Evolutionary conservation across 2,329 filamentous ascomycete species (phyloP), one percentile per base, ranked within the genome.

Genomic region (Diplodia intermedia): DNA sequence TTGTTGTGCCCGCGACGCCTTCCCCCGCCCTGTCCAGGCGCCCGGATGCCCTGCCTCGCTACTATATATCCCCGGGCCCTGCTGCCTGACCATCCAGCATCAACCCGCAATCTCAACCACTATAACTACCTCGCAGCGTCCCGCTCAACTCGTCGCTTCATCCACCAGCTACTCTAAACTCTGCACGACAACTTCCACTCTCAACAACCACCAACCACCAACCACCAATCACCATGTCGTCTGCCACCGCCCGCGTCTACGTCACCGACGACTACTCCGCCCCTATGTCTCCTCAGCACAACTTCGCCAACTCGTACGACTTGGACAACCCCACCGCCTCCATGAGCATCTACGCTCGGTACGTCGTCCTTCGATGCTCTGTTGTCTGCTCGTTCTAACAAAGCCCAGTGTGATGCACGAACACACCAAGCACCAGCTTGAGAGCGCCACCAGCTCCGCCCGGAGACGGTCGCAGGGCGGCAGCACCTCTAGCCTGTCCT

Each of bases 371-470:
- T 20, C 12, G n/a, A 20, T 20, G 14, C 47, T 4, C 6, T n/a
- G 29, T 1, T 40, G 14, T 11, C 0, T 38, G 12, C n/a, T n/a
- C 23, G 31, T 50, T 50, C 23, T 65, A 47, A 65, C 60, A 6
- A 14, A 20, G 20, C 4, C 3, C 57, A 83, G 82, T 61, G 77
- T 83, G 63, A 84, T 84, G 82, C 82, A 83, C 69, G 79, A 83
- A 70, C 82, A 84, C 75, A 84, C 82, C 70, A 82, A 82, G 74
- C 78, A 79, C 62, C 82, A 84, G 72, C 80, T 83, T 55, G 79
- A 77, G 62, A 80, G 77, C 55, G 82, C 82, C 0, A 81, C 81
- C 56, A 77, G 77, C 69, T 84, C 82, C 9, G 81, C 80, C 3
- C 78, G 80, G 38, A 76, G 82, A 73, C 78, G 82, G 15, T 79